Base-by-base conservation (phyloP, 306 rosid genomes). In the Prunus fruticosa region DNA sequence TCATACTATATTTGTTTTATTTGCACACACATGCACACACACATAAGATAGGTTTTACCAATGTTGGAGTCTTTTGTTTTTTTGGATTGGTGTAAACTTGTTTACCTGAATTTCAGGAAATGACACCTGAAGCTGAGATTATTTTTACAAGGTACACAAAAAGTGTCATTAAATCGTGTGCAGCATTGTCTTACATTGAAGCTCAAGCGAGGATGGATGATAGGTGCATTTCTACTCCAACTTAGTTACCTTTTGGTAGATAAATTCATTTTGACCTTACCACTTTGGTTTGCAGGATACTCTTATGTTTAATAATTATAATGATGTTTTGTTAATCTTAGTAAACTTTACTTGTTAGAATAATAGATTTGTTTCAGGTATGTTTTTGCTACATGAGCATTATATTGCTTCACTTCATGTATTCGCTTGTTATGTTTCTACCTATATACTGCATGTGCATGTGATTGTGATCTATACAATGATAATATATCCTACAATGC, bases 131-230 rank as follows among this genome's bases (percentile, higher is more conserved):
- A 80, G 99, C 97, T 6, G 97, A 95, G 79, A 86, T 95, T 78
- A 83, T 91, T 70, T 88, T 93, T 75, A 90, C 89, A 32, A 87
- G 83, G 86, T 91, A 54, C 86, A 90, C 97, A 70, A 95, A 91
- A 86, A 95, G 97, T 90, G 79, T 95, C 71, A 92, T 95, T 62
- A 92, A 87, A 80, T 95, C 99, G 15, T 77, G 85, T 69, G 99
- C 99, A 43, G 96, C 99, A 57, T 76, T 95, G 82, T 95, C 99
- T 51, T 95, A 95, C 69, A 81, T 95, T 80, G 99, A 95, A 87
- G 99, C 97, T 82, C 99, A 95, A 74, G 97, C 99, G 0, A 95
- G 97, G 88, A 95, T 95, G 97, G 99, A 95, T 81, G 99, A 95
- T 75, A 90, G 96, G 99, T 92, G 71, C 72, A 69, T 64, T 80